Evolutionary conservation across 2,329 filamentous ascomycete genomes (phyloP), one percentile per base, ranked within the genome.

Genomic region (Nothopassalora personata): DNA sequence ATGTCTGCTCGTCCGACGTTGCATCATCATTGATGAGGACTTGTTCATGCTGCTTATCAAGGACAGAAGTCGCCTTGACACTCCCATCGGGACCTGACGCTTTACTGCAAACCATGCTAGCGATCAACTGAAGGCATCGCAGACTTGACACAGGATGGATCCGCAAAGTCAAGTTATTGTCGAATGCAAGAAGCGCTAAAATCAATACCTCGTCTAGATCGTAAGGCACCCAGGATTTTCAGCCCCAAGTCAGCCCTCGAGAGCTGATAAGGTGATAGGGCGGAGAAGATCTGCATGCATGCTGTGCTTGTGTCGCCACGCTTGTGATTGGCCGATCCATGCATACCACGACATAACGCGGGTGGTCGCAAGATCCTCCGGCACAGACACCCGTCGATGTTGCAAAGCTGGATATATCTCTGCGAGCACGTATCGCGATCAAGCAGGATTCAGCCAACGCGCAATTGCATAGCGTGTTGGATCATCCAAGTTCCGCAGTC

Each of bases 1-100:
- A 30, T 3, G 63, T 59, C 43, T 60, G 50, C 47, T 66, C 64
- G n/a, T 66, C 64, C 8, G 56, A 57, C 13, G 59, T 59, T 13
- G 61, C 53, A 39, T 61, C 49, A 2, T 64, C 60, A 51, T 64
- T 57, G 30, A 66, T 43, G 10, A 66, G 33, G 10, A 62, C 64
- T 47, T 62, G 60, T 30, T 63, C 62, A 33, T 64, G 58, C 55
- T 49, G 58, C 54, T 49, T 56, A 28, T 61, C 45, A 36, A 66
- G 60, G 28, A 66, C 50, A 23, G 62, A 64, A 11, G 64, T 66
- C 10, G 65, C 64, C 18, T 58, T 54, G 27, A 48, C 19, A 27
- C 27, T 5, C 27, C 8, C n/a, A 9, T 5, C 1, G 23, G 15
- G 11, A 39, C 15, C 36, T n/a, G 10, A 13, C 9, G 9, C 10